Evolutionary conservation across 1,139 yeast genomes (phyloP).

Genomic region (Zygosaccharomyces pseudobailii): DNA sequence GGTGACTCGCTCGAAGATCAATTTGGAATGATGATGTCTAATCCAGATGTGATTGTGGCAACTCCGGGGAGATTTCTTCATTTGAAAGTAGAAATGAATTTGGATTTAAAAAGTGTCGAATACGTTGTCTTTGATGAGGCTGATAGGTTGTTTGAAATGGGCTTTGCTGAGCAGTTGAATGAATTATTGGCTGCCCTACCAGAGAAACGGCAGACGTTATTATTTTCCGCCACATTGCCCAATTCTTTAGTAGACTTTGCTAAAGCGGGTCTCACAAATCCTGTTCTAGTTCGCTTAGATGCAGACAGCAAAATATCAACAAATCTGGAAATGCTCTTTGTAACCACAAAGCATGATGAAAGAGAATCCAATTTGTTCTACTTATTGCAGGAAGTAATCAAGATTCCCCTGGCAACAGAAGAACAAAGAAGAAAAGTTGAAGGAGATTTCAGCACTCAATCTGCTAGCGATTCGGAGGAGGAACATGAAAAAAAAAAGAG

Average conservation of each 20-base stretch:
- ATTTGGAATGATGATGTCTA: constrained; percentile 84
- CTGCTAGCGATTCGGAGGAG: constrained; percentile 45
- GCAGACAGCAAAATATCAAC: constrained; percentile 89
- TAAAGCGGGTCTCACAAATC: constrained; percentile 89
- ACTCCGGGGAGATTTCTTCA: constrained; percentile 98
- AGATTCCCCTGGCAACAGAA: constrained; percentile 72
- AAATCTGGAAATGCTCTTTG: constrained; percentile 82
- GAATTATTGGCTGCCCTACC: constrained; percentile 85
- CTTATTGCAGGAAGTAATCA: constrained; percentile 74
- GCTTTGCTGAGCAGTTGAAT: constrained; percentile 90
- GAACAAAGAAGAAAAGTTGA: constrained; percentile 55
- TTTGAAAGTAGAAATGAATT: constrained; percentile 89
- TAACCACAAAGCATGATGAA: constrained; percentile 76
- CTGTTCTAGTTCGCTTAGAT: constrained; percentile 86
- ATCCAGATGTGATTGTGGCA: constrained; percentile 93
- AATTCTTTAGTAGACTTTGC: constrained; percentile 91
- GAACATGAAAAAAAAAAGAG: constrained; percentile 37
- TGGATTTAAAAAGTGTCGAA: constrained; percentile 77
- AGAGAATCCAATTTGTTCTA: constrained; percentile 82
- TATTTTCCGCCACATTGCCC: constrained; percentile 95
- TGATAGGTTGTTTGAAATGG: constrained; percentile 94
- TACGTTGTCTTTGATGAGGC: constrained; percentile 97
- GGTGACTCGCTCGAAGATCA: constrained; percentile 98
- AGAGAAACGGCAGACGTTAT: constrained; percentile 72
- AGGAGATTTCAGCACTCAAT: constrained; percentile 39